These are phyloP conservation scores for Drechslerella dactyloides DNA, from an alignment of 2,329 filamentous ascomycete species.

Conservation along the genomic window DNA sequence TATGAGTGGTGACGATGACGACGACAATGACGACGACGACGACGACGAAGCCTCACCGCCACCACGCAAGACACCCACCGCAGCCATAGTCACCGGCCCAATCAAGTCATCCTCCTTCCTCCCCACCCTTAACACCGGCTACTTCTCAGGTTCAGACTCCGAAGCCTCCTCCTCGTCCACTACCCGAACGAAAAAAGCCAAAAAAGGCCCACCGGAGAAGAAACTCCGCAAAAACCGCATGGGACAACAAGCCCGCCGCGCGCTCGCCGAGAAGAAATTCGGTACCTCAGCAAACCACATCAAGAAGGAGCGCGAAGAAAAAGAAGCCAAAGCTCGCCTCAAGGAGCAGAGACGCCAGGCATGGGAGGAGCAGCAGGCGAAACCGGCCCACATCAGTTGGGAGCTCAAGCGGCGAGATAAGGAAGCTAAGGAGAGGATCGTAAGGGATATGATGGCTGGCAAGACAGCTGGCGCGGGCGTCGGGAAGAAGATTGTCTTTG, in stretches of 20 bases:
- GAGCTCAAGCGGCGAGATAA: slow-evolving; percentile 66
- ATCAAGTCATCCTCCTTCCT: slow-evolving; percentile 67
- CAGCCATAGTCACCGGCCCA: slow-evolving; percentile 26
- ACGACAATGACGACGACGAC: slow-evolving; percentile 51
- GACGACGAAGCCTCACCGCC: slow-evolving; percentile 45
- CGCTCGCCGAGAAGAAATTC: slow-evolving; percentile 81
- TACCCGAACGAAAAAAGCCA: slow-evolving; percentile 56
- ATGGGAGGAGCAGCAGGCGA: slow-evolving; percentile 62
- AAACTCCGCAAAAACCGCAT: slow-evolving; percentile 71
- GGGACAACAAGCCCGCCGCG: slow-evolving; percentile 77
- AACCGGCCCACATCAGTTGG: slow-evolving; percentile 70
- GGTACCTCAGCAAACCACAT: slow-evolving; percentile 73
- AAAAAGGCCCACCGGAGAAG: slow-evolving; percentile 52
- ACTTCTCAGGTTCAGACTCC: slow-evolving; percentile 76
- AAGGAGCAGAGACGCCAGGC: slow-evolving; percentile 62
- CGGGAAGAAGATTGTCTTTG: slow-evolving; percentile 55
- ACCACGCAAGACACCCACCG: slow-evolving; percentile 35
- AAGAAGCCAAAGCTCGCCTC: slow-evolving; percentile 57
- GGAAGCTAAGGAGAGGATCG: slow-evolving; percentile 63
- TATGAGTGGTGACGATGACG: too few relatives aligned
- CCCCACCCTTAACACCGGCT: slow-evolving; percentile 78
- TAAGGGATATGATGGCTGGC: slow-evolving; percentile 61
- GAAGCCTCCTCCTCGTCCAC: slow-evolving; percentile 65
- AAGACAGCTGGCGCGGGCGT: slow-evolving; percentile 33
- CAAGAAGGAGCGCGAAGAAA: slow-evolving; percentile 57